Evolutionary conservation across 192 early-diverging fungal species (phyloP).

Genomic region (Gryganskiella cystojenkinii): DNA sequence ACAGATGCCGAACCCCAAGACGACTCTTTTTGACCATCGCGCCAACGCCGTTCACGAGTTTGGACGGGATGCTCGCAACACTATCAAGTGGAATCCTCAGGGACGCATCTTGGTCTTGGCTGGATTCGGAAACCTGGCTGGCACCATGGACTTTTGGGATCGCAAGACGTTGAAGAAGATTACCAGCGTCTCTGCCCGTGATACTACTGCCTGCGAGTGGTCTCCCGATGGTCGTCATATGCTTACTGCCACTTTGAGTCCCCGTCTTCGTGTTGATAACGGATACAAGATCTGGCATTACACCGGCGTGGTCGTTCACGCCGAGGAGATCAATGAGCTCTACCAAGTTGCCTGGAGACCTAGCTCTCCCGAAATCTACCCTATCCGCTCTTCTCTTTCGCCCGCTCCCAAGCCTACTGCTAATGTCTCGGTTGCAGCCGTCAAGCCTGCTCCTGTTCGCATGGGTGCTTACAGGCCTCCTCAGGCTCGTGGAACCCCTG

Average conservation of each 20-base stretch:
- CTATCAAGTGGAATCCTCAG: conserved; percentile 88
- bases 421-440: conserved; percentile 57
- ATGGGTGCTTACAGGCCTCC: conserved; percentile 80
- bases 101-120: conserved; percentile 82
- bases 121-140: conserved; percentile 97
- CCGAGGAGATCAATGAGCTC: conserved; percentile 84
- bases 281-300: conserved; percentile 98
- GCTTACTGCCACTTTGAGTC: conserved; percentile 93
- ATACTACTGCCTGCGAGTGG: conserved; percentile 92
- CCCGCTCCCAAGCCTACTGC: conserved; percentile 73
- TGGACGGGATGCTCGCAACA: conserved; percentile 89
- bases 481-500: conserved; percentile 65
- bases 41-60: conserved; percentile 87
- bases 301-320: conserved; percentile 83
- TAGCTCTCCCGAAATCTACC: conserved; percentile 69
- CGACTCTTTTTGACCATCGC: conserved; percentile 93
- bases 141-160: conserved; percentile 96
- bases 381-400: conserved; percentile 81
- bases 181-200: conserved; percentile 80
- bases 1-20: conserved; percentile 75
- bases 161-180: conserved; percentile 87
- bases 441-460: conserved; percentile 56
- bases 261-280: conserved; percentile 96
- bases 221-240: conserved; percentile 92
- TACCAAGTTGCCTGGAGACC: conserved; percentile 84